These are phyloP conservation scores for Novymonas esmeraldas DNA, from an alignment of 208 protist species.

Conservation along the genomic window DNA sequence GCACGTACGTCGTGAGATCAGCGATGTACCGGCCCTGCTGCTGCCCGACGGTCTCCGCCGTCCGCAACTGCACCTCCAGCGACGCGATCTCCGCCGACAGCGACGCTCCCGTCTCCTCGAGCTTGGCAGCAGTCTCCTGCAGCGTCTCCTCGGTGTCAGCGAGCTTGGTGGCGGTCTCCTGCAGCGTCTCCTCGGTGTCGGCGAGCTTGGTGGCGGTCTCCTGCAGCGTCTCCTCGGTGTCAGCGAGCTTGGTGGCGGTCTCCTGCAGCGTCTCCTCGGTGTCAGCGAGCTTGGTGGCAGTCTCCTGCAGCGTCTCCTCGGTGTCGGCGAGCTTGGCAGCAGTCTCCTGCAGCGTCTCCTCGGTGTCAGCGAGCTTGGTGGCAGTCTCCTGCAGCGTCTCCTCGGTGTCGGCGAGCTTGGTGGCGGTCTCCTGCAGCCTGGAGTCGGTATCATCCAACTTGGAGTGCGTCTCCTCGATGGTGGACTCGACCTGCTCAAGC, in stretches of 20 bases:
- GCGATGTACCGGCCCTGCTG: slow-evolving; percentile 26
- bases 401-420: slow-evolving; percentile 20
- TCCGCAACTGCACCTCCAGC: slow-evolving; percentile 26
- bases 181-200: background rate
- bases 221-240: slow-evolving; percentile 24
- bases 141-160: slow-evolving; percentile 35
- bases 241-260: slow-evolving; percentile 2
- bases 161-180: slow-evolving; percentile 16
- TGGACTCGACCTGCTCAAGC: no score
- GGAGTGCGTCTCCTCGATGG: no score
- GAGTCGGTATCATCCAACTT: no score
- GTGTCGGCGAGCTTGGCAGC: slow-evolving; percentile 30
- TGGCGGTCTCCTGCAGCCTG: no score
- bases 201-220: slow-evolving; percentile 33
- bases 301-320: slow-evolving; percentile 33
- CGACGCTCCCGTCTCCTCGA: slow-evolving; percentile 32
- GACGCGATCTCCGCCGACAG: slow-evolving; percentile 23
- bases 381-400: slow-evolving; percentile 22
- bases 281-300: slow-evolving; percentile 23
- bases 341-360: slow-evolving; percentile 40
- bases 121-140: slow-evolving; percentile 32
- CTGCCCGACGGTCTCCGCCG: slow-evolving; percentile 5
- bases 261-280: slow-evolving; percentile 8
- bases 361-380: slow-evolving; percentile 28
- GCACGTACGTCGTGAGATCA: slow-evolving; percentile 22